Evolutionary conservation across 2,329 filamentous ascomycete species (phyloP), one percentile per base, ranked within the genome.

Genomic region (Orbilia quercus): DNA sequence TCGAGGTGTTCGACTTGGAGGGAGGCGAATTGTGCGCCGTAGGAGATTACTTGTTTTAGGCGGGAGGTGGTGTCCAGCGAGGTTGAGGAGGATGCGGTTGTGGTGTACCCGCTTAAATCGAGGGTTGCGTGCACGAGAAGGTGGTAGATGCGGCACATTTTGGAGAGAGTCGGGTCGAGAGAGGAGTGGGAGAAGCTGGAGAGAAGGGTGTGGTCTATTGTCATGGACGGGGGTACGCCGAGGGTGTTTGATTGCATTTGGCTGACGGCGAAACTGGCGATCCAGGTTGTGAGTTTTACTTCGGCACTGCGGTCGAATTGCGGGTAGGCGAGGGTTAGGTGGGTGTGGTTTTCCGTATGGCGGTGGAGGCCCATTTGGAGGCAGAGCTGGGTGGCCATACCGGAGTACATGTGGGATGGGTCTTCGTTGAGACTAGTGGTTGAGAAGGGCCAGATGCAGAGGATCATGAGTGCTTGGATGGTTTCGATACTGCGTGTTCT

Each of bases 91-190:
- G 22, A 38, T 9, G 22, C 11, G 20, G 18, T 47, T 9, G 22
- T 7, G 20, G 18, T 42, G 28, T 65, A 65, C 20, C 60, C 48
- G 28, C 60, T 55, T 2, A 65, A 20, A 25, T 45, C 38, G 40
- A 65, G 60, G 7, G 28, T 36, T 12, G 47, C 48, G 47, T 65
- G 36, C 1, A 42, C 38, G 23, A 65, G 60, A 9, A 48, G 25
- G 14, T 65, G 60, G n/a, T 47, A 65, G 18, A 65, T 65, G 6
- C 50, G 60, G n/a, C 60, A 65, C 40, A 55, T 54, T 40, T 65
- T 65, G 1, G 60, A 55, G 7, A 65, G 18, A n/a, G 23, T 55
- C 1, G 60, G 60, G 40, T 65, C 60, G 2, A 65, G n/a, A 4
- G 60, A 22, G 6, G 60, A 38, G 48, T 65, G 48, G 14, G 31